A percentile compares a stretch with the other conserved stretches of the same genome.
Conservation (phyloP, 148 eudicot genomes). For the Pouteria glomerata region DNA sequence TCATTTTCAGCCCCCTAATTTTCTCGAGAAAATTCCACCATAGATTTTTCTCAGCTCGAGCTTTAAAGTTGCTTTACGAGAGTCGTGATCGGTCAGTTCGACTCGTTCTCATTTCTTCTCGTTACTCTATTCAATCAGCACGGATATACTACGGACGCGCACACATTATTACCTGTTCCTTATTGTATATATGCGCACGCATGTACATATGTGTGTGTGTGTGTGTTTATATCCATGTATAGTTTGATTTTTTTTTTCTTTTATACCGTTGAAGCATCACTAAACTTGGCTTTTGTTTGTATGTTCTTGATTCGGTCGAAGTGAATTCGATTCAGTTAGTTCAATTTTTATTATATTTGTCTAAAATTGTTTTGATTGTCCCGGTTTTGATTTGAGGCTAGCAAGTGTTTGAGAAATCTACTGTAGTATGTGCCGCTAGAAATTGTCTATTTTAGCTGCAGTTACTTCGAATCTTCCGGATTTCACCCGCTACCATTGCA, state of each 20-base stretch:
- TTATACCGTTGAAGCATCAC: background rate
- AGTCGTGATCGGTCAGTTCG: slow-evolving; percentile 23
- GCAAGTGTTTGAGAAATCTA: slow-evolving; percentile 16
- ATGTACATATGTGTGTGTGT: too few relatives aligned
- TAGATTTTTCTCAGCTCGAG: slow-evolving; percentile 25
- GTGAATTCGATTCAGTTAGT: background rate
- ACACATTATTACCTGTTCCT: too few relatives aligned
- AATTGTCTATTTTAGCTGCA: too few relatives aligned
- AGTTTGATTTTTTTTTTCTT: too few relatives aligned
- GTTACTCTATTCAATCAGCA: background rate
- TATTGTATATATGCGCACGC: background rate
- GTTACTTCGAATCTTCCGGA: slow-evolving; percentile 10
- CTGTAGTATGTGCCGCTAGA: background rate
- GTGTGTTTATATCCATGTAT: background rate
- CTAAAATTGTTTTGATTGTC: background rate
- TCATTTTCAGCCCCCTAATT: slow-evolving; percentile 10
- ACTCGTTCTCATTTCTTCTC: background rate
- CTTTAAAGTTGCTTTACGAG: slow-evolving; percentile 5
- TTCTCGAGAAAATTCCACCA: slow-evolving; percentile 31
- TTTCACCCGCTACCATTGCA: background rate
- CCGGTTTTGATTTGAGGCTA: slow-evolving; percentile 29
- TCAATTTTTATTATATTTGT: background rate
- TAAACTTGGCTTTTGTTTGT: background rate
- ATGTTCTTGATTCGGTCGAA: background rate
- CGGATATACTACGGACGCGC: background rate